Conservation (phyloP, 2,329 filamentous ascomycete species). For the Leptosphaerulina australis region DNA sequence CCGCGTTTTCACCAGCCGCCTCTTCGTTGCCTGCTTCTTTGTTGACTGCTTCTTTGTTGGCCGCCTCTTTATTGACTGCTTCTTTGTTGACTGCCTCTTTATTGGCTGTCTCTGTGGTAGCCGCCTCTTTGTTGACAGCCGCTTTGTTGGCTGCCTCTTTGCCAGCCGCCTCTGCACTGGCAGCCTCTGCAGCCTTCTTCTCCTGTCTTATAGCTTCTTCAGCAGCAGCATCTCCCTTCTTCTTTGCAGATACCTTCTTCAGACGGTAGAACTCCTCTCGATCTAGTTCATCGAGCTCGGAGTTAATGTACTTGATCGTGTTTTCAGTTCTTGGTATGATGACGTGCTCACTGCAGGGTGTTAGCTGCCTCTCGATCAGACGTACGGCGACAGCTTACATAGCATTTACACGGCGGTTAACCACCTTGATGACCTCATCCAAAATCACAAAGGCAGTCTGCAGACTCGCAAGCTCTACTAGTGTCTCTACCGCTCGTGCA, state of each 20-base stretch:
- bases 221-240: conserved; percentile 58
- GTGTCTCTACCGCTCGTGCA: conserved; percentile 89
- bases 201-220: conserved; percentile 47
- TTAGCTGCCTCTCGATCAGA: conserved; percentile 21
- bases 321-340: conserved; percentile 98
- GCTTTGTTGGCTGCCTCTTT: conserved; percentile 1
- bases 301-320: conserved; percentile 99
- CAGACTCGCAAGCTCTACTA: conserved; percentile 92
- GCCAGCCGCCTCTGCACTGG: conserved; percentile 1
- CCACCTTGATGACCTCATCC: conserved; percentile 98
- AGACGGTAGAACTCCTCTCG: conserved; percentile 97
- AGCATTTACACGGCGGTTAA: conserved; percentile 96
- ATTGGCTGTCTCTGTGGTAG: no score
- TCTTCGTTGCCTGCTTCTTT: no score
- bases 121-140: no score
- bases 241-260: conserved; percentile 87
- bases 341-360: conserved; percentile 72
- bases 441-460: conserved; percentile 98
- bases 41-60: no score
- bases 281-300: conserved; percentile 94
- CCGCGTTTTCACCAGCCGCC: conserved; percentile 1
- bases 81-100: no score
- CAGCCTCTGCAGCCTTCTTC: conserved; percentile 47
- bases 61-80: no score
- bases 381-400: conserved; percentile 66